Conservation (phyloP, 192 early-diverging fungal species). For the Allomyces javanicus region DNA sequence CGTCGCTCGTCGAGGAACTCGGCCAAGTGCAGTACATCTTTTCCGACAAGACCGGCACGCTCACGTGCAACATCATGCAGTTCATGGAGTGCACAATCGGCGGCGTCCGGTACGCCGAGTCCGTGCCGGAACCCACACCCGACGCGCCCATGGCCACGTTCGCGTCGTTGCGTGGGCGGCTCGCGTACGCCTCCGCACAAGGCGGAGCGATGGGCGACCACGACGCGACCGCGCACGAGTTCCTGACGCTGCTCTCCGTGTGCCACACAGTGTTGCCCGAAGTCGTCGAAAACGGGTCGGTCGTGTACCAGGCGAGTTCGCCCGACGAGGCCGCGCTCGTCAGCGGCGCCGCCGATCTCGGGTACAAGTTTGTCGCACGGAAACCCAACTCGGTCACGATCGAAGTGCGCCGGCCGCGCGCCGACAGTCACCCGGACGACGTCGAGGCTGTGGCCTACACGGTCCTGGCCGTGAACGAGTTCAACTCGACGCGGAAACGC, state of each 20-base stretch:
- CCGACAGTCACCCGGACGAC: conserved; percentile 26
- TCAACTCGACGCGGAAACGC: conserved; percentile 86
- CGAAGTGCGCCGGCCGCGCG: conserved; percentile 6
- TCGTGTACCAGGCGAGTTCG: conserved; percentile 45
- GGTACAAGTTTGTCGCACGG: conserved; percentile 56
- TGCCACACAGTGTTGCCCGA: conserved; percentile 74
- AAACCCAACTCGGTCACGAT: conserved; percentile 30
- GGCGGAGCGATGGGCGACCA: no score
- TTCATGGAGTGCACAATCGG: conserved; percentile 7
- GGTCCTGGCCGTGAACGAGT: conserved; percentile 72
- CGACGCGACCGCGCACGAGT: conserved; percentile 16
- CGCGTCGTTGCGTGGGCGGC: no score
- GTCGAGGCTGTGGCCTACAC: conserved; percentile 60
- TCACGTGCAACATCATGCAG: conserved; percentile 38
- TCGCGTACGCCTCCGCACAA: no score
- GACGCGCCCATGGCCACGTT: neutral
- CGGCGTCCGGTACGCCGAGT: neutral
- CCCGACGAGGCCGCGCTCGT: conserved; percentile 73
- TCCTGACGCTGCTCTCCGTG: conserved; percentile 41
- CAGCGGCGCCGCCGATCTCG: conserved; percentile 52
- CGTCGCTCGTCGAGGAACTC: conserved; percentile 42
- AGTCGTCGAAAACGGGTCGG: neutral
- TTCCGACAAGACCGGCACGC: conserved; percentile 36
- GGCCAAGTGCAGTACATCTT: conserved; percentile 35
- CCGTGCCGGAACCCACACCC: conserved; percentile 9